Base-by-base conservation (phyloP, 2,329 filamentous ascomycete species). In the Alternaria novae-zelandiae region DNA sequence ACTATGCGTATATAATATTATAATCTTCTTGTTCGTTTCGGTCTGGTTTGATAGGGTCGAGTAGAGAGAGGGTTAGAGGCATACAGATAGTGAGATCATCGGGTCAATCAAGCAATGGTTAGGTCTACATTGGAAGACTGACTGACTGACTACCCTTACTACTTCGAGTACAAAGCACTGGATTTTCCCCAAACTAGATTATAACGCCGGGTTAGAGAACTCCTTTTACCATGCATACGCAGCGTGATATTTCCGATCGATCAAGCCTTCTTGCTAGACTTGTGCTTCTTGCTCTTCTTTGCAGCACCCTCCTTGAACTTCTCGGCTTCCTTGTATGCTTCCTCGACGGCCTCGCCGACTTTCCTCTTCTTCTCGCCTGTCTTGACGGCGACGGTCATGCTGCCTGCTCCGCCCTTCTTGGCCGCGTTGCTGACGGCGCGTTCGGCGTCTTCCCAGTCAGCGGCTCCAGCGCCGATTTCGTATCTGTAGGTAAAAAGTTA, bases 301-400 rank as follows among this genome's bases (percentile, higher is more conserved):
- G 49, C 55, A n/a, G 74, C 77, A 23, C 72, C 65, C 30, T 81
- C 79, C 36, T 74, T 78, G 50, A 72, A 65, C 65, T 77, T 76
- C 57, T 78, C 74, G 0, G 70, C 78, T 60, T 82, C 80, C 58
- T 78, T 78, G 54, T 74, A 73, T 7, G 85, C 83, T 57, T 86
- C 85, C 25, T 82, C 83, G 3, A 85, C 82, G 0, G 83, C 82
- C 70, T 86, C 85, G 8, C 83, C 83, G 54, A 88, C 91, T 82
- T 96, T 96, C 72, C 93, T 86, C 85, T 96, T 95, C 67, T 76
- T 76, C 63, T 94, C 93, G 61, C 84, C 84, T n/a, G 89, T 88
- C 85, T 94, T 96, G 59, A 98, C 88, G 76, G 91, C 94, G 26
- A 97, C 93, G 0, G 89, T 90, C 15, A 85, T 85, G 73, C 85